Evolutionary conservation across 116 monocot genomes (phyloP).

Genomic region (Thalassia testudinum): DNA sequence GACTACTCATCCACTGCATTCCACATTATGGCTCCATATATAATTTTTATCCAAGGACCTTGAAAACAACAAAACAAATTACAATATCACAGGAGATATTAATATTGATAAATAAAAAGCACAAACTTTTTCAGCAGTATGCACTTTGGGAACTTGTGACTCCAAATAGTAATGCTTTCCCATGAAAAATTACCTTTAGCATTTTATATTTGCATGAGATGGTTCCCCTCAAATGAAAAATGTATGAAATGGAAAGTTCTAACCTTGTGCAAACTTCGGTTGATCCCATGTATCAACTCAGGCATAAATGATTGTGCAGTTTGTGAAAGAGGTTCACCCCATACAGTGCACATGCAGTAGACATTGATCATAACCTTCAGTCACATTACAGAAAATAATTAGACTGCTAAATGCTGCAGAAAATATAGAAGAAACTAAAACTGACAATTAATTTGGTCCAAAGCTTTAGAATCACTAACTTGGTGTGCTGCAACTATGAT

Average conservation of each 20-base stretch:
- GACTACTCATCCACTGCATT: too few species aligned
- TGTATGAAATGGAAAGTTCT: not conserved
- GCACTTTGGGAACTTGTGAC: too few species aligned
- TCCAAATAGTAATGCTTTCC: too few species aligned
- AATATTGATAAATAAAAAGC: too few species aligned
- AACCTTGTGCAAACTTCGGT: constrained; percentile 80
- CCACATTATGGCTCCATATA: too few species aligned
- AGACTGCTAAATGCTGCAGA: not conserved
- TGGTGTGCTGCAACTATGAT: constrained; percentile 85
- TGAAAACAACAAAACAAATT: too few species aligned
- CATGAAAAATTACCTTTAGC: too few species aligned
- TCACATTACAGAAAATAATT: not conserved
- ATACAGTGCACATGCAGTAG: constrained; percentile 84
- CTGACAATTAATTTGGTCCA: not conserved
- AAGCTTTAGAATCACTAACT: constrained; percentile 22
- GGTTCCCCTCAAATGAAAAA: too few species aligned
- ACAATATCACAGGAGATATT: too few species aligned
- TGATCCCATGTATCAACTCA: constrained; percentile 71
- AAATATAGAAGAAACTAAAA: not conserved
- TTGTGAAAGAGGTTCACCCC: constrained; percentile 94
- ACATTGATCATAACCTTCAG: constrained; percentile 89
- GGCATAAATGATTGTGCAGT: constrained; percentile 99
- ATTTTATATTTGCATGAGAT: too few species aligned
- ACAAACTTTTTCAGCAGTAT: too few species aligned
- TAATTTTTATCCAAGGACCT: too few species aligned